Evolutionary conservation across 805 yeast genomes (phyloP).

Genomic region (Cyberlindnera euphorbiiphila): DNA sequence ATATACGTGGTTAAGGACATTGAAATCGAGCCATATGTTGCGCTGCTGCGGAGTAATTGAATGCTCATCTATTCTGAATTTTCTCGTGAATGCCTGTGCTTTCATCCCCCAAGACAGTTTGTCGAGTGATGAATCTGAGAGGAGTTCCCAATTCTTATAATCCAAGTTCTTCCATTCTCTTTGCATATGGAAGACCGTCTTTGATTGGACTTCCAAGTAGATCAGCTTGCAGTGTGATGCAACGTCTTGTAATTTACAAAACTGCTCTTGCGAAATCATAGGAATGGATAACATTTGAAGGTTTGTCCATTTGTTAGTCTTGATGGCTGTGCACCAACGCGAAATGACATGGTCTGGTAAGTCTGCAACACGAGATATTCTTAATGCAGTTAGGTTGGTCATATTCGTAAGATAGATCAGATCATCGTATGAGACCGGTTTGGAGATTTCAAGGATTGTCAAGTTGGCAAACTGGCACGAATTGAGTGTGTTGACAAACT

Average conservation of each 20-base stretch:
- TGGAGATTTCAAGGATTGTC: conserved; percentile 19
- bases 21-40: conserved; percentile 21
- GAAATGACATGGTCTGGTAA: conserved; percentile 21
- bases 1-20: conserved; percentile 14
- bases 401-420: conserved; percentile 19
- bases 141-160: conserved; percentile 16
- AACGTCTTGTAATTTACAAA: conserved; percentile 18
- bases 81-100: conserved; percentile 12
- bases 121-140: conserved; percentile 10
- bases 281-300: conserved; percentile 24
- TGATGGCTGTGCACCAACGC: conserved; percentile 24
- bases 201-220: conserved; percentile 19
- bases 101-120: conserved; percentile 22
- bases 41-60: conserved; percentile 1
- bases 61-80: conserved; percentile 6
- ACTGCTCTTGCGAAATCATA: conserved; percentile 14
- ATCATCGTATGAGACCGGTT: conserved; percentile 16
- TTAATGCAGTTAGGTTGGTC: conserved; percentile 18
- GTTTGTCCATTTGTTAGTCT: conserved; percentile 22
- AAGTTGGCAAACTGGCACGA: conserved; percentile 16
- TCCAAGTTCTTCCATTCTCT: conserved; percentile 21
- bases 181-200: conserved; percentile 10
- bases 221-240: conserved; percentile 15
- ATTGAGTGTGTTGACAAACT: conserved; percentile 16
- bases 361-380: conserved; percentile 10